A percentile compares a stretch with the other conserved stretches of the same genome.
Evolutionary conservation across 2,329 filamentous ascomycete genomes (phyloP).

Genomic region (Cadophora gregata): DNA sequence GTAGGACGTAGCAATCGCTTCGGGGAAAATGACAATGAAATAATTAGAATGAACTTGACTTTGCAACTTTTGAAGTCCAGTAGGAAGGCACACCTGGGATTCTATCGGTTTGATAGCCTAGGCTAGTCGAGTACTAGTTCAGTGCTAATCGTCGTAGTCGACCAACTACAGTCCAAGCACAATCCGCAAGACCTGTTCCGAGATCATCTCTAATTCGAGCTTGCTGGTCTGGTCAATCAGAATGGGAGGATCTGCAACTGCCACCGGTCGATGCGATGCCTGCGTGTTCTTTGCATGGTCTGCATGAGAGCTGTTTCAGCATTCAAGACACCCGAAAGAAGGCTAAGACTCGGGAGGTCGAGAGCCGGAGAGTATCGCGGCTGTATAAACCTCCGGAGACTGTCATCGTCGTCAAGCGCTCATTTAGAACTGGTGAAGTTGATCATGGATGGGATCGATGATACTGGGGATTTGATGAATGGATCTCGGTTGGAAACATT

Average conservation of each 20-base stretch:
- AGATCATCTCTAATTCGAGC: background rate
- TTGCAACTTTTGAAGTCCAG: conserved; percentile 13
- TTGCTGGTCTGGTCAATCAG: background rate
- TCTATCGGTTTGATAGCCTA: conserved; percentile 20
- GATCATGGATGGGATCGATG: background rate
- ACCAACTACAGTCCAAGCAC: conserved; percentile 19
- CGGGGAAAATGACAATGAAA: background rate
- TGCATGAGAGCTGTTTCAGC: conserved; percentile 21
- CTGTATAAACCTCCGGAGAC: background rate
- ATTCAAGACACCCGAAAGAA: conserved; percentile 11
- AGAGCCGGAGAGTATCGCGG: conserved; percentile 10
- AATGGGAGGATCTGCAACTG: conserved; percentile 15
- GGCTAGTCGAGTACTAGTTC: too few species aligned
- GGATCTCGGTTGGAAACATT: background rate
- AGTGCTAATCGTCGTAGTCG: too few species aligned
- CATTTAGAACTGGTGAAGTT: background rate
- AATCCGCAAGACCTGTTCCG: background rate
- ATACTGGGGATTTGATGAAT: background rate
- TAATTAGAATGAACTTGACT: conserved; percentile 13
- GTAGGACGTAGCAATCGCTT: background rate
- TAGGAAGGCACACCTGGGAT: conserved; percentile 6
- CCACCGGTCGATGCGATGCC: conserved; percentile 7
- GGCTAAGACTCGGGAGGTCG: conserved; percentile 20
- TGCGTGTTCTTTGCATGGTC: conserved; percentile 21
- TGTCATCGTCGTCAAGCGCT: background rate